Evolutionary conservation across 2,329 filamentous ascomycete genomes (phyloP).

Genomic region (Fusarium udum): DNA sequence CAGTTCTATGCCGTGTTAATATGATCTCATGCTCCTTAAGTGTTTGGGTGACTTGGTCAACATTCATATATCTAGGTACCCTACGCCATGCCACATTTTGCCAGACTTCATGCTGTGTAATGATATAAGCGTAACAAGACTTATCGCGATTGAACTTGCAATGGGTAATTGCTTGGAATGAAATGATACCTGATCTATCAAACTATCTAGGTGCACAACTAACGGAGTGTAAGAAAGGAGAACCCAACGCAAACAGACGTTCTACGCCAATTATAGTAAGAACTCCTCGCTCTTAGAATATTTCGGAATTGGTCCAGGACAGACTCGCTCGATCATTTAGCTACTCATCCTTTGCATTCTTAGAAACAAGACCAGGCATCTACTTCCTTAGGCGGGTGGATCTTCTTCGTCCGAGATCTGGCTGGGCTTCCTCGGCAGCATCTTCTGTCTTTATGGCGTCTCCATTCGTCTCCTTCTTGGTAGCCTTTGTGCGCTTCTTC

Average conservation of each 20-base stretch:
- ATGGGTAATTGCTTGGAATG: not conserved
- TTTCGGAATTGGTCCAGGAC: not conserved
- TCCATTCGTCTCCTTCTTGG: slow-evolving; percentile 41
- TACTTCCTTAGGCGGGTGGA: slow-evolving; percentile 39
- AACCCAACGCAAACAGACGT: not conserved
- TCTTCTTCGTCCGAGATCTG: slow-evolving; percentile 34
- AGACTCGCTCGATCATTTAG: not conserved
- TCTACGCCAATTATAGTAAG: no score
- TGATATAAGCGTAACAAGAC: not conserved
- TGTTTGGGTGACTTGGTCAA: not conserved
- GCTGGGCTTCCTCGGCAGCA: slow-evolving; percentile 5
- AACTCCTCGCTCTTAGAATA: no score
- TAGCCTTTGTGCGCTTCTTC: slow-evolving; percentile 37
- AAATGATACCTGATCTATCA: not conserved
- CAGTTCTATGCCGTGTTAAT: not conserved
- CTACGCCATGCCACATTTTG: not conserved
- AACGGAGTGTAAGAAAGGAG: not conserved
- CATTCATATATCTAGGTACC: not conserved
- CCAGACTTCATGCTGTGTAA: not conserved
- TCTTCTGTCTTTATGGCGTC: slow-evolving; percentile 26
- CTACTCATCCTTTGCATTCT: not conserved
- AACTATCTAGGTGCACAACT: not conserved
- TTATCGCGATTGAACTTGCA: not conserved
- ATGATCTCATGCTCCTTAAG: not conserved
- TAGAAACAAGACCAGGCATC: not conserved